These are phyloP conservation scores for Claviceps sp. DNA, from an alignment of 2,329 filamentous ascomycete genomes.

Conservation along the genomic window DNA sequence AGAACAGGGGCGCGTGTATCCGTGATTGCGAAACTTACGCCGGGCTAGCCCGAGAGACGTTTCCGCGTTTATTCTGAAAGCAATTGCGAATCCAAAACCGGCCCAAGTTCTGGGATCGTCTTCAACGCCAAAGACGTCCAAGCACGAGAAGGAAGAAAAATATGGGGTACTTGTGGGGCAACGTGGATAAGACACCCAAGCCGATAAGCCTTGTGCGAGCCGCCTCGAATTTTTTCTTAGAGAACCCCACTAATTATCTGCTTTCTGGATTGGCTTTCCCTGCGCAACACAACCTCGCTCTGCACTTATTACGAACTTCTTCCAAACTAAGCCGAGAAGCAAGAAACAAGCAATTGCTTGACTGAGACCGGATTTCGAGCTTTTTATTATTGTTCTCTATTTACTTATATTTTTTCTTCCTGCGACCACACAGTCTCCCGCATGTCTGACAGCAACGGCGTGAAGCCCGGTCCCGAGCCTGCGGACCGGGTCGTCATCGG, in stretches of 20 bases:
- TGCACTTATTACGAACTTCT: neutral
- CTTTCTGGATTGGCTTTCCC: neutral
- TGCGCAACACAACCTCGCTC: neutral
- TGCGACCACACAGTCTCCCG: constrained; percentile 5
- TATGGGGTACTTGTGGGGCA: neutral
- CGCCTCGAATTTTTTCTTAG: constrained; percentile 11
- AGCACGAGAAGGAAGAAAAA: neutral
- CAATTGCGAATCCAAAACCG: no score
- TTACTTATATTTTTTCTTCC: neutral
- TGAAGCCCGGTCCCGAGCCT: constrained; percentile 34
- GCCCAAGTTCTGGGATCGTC: no score
- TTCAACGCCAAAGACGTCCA: no score
- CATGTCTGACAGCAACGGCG: constrained; percentile 35
- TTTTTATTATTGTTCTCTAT: neutral
- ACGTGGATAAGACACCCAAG: neutral
- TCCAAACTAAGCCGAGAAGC: neutral
- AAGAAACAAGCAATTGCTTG: neutral
- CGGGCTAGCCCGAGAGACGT: neutral
- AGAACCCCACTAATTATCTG: constrained; percentile 5
- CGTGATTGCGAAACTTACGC: neutral
- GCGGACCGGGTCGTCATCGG: constrained; percentile 65
- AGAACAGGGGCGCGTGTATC: neutral
- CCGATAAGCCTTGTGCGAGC: neutral
- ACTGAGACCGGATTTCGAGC: neutral
- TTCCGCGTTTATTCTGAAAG: no score